These are phyloP conservation scores for Pseudogymnoascus sp. DNA, from an alignment of 2,329 filamentous ascomycete species.

Conservation along the genomic window DNA sequence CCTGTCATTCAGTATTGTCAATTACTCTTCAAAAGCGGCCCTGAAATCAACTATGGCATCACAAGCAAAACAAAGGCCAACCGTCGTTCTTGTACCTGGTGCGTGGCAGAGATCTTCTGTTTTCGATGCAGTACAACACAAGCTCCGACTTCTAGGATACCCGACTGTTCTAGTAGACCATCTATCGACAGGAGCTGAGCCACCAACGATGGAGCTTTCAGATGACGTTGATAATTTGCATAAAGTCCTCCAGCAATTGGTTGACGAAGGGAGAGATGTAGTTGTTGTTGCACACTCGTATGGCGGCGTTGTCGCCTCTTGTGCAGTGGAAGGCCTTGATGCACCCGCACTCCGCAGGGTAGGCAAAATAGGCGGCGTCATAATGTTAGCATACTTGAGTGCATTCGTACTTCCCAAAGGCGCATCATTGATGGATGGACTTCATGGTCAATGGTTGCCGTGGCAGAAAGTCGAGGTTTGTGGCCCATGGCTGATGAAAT, in stretches of 20 bases:
- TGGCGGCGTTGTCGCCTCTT: slow-evolving; percentile 27
- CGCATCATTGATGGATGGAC: not conserved
- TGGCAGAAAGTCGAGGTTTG: slow-evolving; percentile 18
- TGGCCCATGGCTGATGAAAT: not conserved
- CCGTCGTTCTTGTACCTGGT: slow-evolving; percentile 8
- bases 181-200: slow-evolving; percentile 15
- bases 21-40: not conserved
- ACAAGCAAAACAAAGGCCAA: not conserved
- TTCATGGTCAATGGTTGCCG: slow-evolving; percentile 14
- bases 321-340: slow-evolving; percentile 14
- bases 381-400: slow-evolving; percentile 5
- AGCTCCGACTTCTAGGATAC: slow-evolving; percentile 10
- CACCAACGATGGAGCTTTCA: slow-evolving; percentile 12
- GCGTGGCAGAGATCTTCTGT: slow-evolving; percentile 4
- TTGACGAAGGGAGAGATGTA: slow-evolving; percentile 30
- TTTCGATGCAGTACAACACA: not conserved
- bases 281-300: slow-evolving; percentile 33
- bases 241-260: slow-evolving; percentile 20
- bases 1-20: not conserved
- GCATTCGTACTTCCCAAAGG: slow-evolving; percentile 10
- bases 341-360: not conserved
- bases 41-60: not conserved
- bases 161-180: slow-evolving; percentile 12
- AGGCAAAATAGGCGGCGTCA: slow-evolving; percentile 16
- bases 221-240: slow-evolving; percentile 11